Conservation (phyloP, 2,329 filamentous ascomycete genomes). For the Neonectria punicea region DNA sequence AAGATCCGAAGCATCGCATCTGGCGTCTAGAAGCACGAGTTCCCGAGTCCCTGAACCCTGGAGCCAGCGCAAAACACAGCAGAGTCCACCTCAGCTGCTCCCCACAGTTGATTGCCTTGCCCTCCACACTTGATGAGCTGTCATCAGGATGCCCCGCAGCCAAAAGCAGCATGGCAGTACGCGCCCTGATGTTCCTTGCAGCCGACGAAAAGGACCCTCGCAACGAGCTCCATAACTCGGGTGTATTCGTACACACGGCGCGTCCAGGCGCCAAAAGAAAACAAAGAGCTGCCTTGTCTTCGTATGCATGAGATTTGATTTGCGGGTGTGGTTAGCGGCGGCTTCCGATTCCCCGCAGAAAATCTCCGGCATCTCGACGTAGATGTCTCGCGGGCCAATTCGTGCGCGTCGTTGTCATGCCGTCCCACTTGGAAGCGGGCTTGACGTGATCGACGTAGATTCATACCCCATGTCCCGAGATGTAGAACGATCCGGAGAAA, state of each 20-base stretch:
- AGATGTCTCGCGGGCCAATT: not conserved
- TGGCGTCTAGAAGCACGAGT: not conserved
- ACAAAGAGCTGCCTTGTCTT: not conserved
- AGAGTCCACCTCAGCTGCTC: not conserved
- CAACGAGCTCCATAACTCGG: not conserved
- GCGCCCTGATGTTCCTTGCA: not conserved
- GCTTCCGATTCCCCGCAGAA: conserved; percentile 21
- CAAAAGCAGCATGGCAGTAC: not conserved
- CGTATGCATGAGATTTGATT: conserved; percentile 2
- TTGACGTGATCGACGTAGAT: not conserved
- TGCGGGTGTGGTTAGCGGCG: conserved; percentile 6
- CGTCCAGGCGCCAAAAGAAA: not conserved
- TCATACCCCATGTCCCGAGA: not conserved
- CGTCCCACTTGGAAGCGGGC: not conserved
- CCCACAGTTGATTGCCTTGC: conserved; percentile 4
- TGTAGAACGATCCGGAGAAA: not conserved
- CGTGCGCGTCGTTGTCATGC: not conserved
- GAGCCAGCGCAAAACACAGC: conserved; percentile 2
- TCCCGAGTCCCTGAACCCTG: conserved; percentile 15
- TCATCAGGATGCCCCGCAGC: conserved; percentile 7
- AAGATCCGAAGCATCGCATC: conserved; percentile 14
- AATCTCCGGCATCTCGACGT: not conserved
- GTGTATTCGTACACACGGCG: not conserved
- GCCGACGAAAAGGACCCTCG: not conserved
- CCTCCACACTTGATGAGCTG: conserved; percentile 20